These are phyloP conservation scores for Backusella westeae DNA, from an alignment of 192 early-diverging fungal genomes.

Conservation along the genomic window DNA sequence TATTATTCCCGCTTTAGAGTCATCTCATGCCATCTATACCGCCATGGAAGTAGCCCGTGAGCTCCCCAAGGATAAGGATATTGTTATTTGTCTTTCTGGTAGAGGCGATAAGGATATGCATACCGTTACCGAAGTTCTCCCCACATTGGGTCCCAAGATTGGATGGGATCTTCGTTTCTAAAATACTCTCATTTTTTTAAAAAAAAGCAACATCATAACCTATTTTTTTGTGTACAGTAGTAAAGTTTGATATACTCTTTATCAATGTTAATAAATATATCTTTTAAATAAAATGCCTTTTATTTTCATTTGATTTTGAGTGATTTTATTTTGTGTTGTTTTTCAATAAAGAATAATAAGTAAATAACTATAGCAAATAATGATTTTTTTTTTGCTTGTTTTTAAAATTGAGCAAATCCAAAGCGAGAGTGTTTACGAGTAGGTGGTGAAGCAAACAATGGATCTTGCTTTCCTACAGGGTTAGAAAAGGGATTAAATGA, in stretches of 20 bases:
- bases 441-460: constrained; percentile 23
- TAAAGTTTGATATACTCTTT: background rate
- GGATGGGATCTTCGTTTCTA: constrained; percentile 81
- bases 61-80: constrained; percentile 72
- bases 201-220: background rate
- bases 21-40: constrained; percentile 87
- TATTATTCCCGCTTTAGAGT: constrained; percentile 96
- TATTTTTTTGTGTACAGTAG: background rate
- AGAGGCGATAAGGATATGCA: constrained; percentile 98
- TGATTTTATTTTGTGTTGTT: background rate
- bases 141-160: constrained; percentile 88
- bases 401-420: constrained; percentile 33
- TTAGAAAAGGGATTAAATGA: constrained; percentile 29
- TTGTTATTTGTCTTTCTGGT: constrained; percentile 89
- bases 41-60: constrained; percentile 76
- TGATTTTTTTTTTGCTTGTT: background rate
- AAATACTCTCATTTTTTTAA: background rate
- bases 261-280: background rate
- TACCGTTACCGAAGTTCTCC: constrained; percentile 87
- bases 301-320: background rate
- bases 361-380: background rate
- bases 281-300: background rate
- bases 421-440: constrained; percentile 30
- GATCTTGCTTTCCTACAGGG: background rate
- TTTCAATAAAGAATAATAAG: background rate